These are phyloP conservation scores for Leonotis leonurus DNA, from an alignment of 257 asterid species.

Conservation along the genomic window DNA sequence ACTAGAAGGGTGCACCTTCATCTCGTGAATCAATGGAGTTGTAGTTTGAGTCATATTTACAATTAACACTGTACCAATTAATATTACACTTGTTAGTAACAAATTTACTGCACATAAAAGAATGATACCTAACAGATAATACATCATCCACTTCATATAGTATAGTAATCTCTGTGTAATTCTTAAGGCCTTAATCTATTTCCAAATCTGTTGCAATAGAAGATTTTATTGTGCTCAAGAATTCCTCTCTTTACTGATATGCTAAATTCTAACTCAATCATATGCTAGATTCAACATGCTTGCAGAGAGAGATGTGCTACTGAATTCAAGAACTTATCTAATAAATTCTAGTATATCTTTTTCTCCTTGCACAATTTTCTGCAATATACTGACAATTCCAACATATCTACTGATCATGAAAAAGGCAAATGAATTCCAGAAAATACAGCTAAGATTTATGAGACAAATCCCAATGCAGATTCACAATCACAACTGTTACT, in stretches of 20 bases:
- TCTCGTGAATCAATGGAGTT: conserved; percentile 48
- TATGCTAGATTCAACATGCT: too few species aligned
- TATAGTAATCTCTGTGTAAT: too few species aligned
- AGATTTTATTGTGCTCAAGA: conserved; percentile 1
- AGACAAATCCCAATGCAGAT: neutral
- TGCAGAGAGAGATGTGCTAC: too few species aligned
- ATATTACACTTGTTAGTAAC: conserved; percentile 24
- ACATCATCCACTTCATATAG: too few species aligned
- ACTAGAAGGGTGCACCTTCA: conserved; percentile 64
- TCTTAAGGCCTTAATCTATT: too few species aligned
- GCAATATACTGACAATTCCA: neutral
- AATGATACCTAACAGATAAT: too few species aligned
- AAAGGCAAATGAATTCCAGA: neutral
- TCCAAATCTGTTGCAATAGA: too few species aligned
- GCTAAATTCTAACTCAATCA: neutral
- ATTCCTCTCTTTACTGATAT: neutral
- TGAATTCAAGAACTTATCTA: neutral
- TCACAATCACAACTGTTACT: neutral
- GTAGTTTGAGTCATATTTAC: conserved; percentile 43
- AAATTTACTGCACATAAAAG: too few species aligned
- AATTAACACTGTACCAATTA: conserved; percentile 58
- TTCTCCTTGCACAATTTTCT: neutral
- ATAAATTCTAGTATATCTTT: neutral
- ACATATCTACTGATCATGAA: neutral
- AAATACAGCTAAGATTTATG: neutral